phyloP scores from a whole-genome alignment of 169 alveolate species.

The Cryptosporidium sp. region DNA sequence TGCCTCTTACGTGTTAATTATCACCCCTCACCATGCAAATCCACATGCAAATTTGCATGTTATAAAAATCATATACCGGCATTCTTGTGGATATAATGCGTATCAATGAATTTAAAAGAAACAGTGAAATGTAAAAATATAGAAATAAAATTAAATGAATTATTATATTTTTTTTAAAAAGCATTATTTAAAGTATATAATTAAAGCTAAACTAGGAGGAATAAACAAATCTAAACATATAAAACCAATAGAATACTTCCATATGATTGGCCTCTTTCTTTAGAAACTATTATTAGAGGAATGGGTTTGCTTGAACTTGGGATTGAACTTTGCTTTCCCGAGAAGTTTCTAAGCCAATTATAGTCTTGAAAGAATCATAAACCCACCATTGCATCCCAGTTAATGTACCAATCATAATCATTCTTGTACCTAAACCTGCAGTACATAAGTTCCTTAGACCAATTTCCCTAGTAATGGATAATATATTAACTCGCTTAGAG shows the following conservation, averaged over 20 bases:
- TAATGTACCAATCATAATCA: slow-evolving; percentile 97
- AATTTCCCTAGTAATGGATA: slow-evolving; percentile 48
- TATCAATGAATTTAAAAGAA: not conserved
- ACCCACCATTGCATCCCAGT: slow-evolving; percentile 99
- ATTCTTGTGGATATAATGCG: not conserved
- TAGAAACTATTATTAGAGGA: not conserved
- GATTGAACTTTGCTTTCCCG: slow-evolving; percentile 74
- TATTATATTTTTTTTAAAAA: not conserved
- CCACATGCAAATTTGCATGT: slow-evolving; percentile 6
- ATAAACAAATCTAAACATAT: not conserved
- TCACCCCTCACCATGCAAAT: not conserved
- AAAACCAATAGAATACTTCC: too few species aligned
- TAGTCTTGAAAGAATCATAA: slow-evolving; percentile 94
- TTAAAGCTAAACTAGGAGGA: not conserved
- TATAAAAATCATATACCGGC: not conserved
- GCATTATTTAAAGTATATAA: not conserved
- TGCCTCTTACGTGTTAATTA: not conserved
- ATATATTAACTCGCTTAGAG: slow-evolving; percentile 76
- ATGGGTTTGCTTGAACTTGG: not conserved
- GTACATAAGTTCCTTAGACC: slow-evolving; percentile 85
- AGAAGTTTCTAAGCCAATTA: slow-evolving; percentile 84
- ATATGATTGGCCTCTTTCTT: not conserved
- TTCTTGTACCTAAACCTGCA: slow-evolving; percentile 93
- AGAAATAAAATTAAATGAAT: not conserved
- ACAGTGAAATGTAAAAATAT: not conserved